Base-by-base conservation (phyloP, 176 grass and related monocot species). In the Aegilops bicornis region DNA sequence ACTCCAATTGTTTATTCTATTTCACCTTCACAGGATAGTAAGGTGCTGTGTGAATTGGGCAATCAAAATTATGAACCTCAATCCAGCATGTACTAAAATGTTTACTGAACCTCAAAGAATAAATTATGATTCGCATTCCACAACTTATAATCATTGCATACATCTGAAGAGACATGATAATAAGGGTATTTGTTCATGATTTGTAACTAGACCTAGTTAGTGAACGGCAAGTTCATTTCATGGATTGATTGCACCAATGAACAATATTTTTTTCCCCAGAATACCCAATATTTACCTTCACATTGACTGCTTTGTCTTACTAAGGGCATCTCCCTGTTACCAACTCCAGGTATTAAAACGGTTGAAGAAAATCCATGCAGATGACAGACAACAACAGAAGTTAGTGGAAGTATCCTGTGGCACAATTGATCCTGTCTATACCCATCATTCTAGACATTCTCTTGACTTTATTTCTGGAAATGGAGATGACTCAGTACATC, bases 331-430 rank as follows among this genome's bases (percentile, higher is more conserved):
- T 85, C 17, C 56, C 84, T 69, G 54, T 90, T 68, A 32, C 47
- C 3, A 66, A 66, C 19, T 15, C 29, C 67, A 96, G 97, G 89
- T 92, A 85, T 87, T 96, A 61, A 94, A 94, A 93, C 84, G 94
- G 60, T 81, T 99, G 86, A 99, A 96, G 90, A 99, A 96, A 91
- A 83, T 88, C 56, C 6, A 73, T 81, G 70, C 68, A 82, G 82
- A 86, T 90, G 79, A 48, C 59, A 86, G 42, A 62, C 87, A 78
- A 24, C 78, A 84, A 35, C 90, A 85, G 20, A 83, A 64, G 54
- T 42, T 73, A 31, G 69, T 78, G 66, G 77, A 77, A 75, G 32
- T 64, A 70, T 64, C 86, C 64, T 84, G 69, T 79, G 84, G 69
- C 69, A 62, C 80, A 85, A 89, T 58, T 90, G 80, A 82, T 79